phyloP scores from a whole-genome alignment of 768 basidiomycete genomes.

The Kwoniella pini region DNA sequence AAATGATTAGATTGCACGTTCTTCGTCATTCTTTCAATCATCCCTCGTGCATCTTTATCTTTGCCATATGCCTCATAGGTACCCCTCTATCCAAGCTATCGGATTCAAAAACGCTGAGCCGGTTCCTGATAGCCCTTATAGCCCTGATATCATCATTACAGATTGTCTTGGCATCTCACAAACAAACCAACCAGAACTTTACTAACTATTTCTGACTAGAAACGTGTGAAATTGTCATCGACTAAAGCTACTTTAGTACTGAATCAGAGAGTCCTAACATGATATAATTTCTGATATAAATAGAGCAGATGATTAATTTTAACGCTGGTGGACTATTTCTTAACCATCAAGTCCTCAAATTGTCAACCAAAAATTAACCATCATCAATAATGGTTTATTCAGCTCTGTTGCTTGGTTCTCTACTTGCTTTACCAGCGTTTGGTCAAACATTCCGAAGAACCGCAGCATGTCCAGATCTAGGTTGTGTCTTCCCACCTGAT shows the following conservation, averaged over 20 bases:
- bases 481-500: constrained; percentile 51
- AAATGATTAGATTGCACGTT: neutral
- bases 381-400: constrained; percentile 8
- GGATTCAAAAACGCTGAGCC: neutral
- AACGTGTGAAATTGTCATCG: neutral
- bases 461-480: constrained; percentile 50
- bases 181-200: constrained; percentile 17
- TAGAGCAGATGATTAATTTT: neutral
- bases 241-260: too few species aligned
- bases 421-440: constrained; percentile 24
- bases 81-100: neutral
- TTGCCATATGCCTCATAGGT: neutral
- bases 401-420: constrained; percentile 11
- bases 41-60: neutral
- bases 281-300: neutral
- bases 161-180: constrained; percentile 1
- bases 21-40: neutral
- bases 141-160: neutral
- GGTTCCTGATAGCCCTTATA: neutral
- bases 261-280: neutral
- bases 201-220: neutral
- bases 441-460: constrained; percentile 48
- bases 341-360: constrained; percentile 16
- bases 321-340: neutral
- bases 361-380: too few species aligned